Evolutionary conservation across 2,329 filamentous ascomycete genomes (phyloP).

Genomic region (Sclerotinia sclerotiorum): DNA sequence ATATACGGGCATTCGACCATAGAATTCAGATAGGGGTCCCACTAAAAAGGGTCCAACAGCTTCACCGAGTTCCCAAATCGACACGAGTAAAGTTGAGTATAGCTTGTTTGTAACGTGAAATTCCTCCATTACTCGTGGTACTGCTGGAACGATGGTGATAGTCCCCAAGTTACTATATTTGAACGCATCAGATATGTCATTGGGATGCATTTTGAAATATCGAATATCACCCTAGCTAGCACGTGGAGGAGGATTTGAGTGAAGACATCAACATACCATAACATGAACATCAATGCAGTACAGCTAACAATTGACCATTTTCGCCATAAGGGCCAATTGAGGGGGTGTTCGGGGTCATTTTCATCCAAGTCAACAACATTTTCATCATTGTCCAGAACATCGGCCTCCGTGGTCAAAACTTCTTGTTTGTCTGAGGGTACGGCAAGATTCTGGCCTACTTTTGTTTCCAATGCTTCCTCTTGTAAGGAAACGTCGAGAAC

Average conservation of each 20-base stretch:
- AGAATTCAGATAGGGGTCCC: background rate
- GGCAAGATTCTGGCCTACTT: no score
- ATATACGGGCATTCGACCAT: slow-evolving; percentile 10
- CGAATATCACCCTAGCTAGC: background rate
- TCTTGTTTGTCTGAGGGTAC: no score
- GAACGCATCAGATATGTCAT: background rate
- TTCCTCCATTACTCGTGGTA: slow-evolving; percentile 9
- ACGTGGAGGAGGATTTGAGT: background rate
- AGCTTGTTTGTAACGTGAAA: slow-evolving; percentile 11
- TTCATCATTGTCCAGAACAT: background rate
- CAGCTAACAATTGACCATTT: slow-evolving; percentile 16
- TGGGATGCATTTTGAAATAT: background rate
- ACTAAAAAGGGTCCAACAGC: slow-evolving; percentile 5
- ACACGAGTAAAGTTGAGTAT: slow-evolving; percentile 9
- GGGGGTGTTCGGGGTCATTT: slow-evolving; percentile 11
- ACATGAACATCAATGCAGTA: slow-evolving; percentile 9
- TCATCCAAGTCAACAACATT: slow-evolving; percentile 15
- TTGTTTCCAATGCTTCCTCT: no score
- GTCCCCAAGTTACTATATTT: slow-evolving; percentile 5
- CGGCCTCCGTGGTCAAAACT: no score
- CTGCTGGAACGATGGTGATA: slow-evolving; percentile 7
- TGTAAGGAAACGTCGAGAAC: no score
- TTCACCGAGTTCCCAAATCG: slow-evolving; percentile 19
- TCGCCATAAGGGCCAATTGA: background rate
- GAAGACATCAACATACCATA: background rate